phyloP scores from a whole-genome alignment of 208 protist genomes.

The Zelonia costaricensis region DNA sequence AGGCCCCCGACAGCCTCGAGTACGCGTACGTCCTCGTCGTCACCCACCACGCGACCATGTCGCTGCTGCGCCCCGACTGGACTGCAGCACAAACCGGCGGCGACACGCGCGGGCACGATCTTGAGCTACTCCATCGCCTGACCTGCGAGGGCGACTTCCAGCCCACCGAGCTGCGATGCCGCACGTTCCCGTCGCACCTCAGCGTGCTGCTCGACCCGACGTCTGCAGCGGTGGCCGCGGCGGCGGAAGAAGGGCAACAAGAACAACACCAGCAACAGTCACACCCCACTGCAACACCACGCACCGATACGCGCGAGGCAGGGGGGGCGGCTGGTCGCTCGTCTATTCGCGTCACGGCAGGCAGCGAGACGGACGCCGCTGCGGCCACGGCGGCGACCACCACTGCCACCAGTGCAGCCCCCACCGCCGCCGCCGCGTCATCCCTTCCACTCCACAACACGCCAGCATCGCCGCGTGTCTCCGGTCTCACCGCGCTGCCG shows the following conservation, averaged over 20 bases:
- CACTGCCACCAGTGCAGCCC: background rate
- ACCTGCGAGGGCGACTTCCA: constrained; percentile 40
- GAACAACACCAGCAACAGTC: background rate
- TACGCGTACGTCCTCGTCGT: constrained; percentile 65
- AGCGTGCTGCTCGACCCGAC: constrained; percentile 37
- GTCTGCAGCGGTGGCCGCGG: background rate
- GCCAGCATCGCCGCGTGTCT: too few relatives aligned
- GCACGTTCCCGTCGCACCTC: constrained; percentile 70
- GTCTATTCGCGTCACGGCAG: constrained; percentile 23
- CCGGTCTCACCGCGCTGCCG: too few relatives aligned
- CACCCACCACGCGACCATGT: constrained; percentile 47
- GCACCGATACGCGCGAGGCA: background rate
- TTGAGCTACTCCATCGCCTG: constrained; percentile 31
- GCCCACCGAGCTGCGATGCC: constrained; percentile 40
- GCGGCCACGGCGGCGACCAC: background rate
- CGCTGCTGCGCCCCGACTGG: constrained; percentile 29
- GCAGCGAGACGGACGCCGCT: background rate
- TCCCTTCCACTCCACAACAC: too few relatives aligned
- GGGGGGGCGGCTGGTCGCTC: background rate
- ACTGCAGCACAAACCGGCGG: too few relatives aligned
- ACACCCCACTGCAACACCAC: background rate
- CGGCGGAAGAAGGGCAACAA: background rate
- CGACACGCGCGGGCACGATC: too few relatives aligned
- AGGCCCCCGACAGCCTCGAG: constrained; percentile 57
- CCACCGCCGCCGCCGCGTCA: too few relatives aligned